Percentiles rank a stretch among this genome's conserved stretches.
Evolutionary conservation across 2,329 filamentous ascomycete genomes (phyloP).

Genomic region (Pseudogymnoascus destructans): DNA sequence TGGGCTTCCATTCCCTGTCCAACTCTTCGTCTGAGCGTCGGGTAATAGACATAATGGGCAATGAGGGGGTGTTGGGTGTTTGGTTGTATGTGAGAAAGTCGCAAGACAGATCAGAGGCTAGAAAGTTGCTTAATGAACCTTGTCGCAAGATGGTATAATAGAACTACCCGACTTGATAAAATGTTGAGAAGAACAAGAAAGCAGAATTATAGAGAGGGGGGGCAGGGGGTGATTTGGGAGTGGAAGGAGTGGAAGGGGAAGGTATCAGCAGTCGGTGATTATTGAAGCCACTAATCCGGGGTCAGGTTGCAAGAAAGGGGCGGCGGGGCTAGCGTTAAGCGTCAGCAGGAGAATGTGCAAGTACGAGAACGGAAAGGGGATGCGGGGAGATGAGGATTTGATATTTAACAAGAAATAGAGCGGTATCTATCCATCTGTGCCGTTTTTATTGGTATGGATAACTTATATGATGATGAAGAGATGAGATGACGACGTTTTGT

Average conservation of each 20-base stretch:
- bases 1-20: constrained; percentile 70
- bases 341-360: background rate
- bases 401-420: background rate
- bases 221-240: background rate
- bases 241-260: constrained; percentile 5
- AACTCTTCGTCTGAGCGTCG: constrained; percentile 49
- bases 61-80: background rate
- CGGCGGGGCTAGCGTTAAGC: constrained; percentile 7
- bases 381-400: background rate
- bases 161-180: background rate
- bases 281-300: constrained; percentile 9
- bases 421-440: background rate
- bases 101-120: background rate
- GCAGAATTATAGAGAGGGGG: constrained; percentile 8
- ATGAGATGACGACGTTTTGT: no score
- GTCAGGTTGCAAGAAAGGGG: constrained; percentile 8
- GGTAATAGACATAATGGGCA: constrained; percentile 22
- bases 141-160: background rate
- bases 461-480: background rate
- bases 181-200: background rate
- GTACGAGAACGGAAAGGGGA: background rate
- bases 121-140: background rate
- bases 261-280: constrained; percentile 5
- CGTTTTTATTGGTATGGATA: background rate
- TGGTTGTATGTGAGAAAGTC: constrained; percentile 8